phyloP scores from a whole-genome alignment of 2,329 filamentous ascomycete genomes.

The Didymella exigua region DNA sequence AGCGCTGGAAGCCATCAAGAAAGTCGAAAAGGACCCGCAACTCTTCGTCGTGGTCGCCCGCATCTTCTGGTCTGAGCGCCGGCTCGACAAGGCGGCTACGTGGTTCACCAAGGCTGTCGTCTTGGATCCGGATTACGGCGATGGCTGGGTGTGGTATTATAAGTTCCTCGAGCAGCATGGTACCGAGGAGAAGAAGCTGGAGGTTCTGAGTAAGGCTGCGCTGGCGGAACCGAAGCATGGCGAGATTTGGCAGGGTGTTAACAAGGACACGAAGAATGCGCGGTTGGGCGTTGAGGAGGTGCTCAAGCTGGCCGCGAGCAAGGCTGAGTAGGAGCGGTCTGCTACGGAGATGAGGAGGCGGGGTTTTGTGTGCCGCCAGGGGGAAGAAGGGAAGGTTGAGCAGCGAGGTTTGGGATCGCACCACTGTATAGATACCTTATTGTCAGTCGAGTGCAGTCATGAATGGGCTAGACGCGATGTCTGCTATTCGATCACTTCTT shows the following conservation, averaged over 20 bases:
- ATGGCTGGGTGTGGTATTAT: slow-evolving; percentile 98
- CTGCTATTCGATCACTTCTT: background rate
- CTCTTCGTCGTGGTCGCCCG: slow-evolving; percentile 91
- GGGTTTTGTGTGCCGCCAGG: background rate
- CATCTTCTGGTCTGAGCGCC: slow-evolving; percentile 94
- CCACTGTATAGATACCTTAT: background rate
- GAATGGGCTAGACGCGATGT: background rate
- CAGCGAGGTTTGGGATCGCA: background rate
- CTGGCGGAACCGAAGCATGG: slow-evolving; percentile 88
- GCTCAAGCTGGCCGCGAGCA: slow-evolving; percentile 74
- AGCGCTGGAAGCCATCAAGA: slow-evolving; percentile 92
- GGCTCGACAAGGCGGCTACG: slow-evolving; percentile 88
- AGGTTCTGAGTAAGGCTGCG: slow-evolving; percentile 81
- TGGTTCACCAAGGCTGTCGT: slow-evolving; percentile 98
- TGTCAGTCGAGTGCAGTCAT: too few relatives aligned
- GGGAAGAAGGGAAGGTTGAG: background rate
- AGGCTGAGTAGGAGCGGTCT: slow-evolving; percentile 51
- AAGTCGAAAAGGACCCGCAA: slow-evolving; percentile 88
- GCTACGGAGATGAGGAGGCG: background rate
- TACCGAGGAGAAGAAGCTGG: slow-evolving; percentile 87
- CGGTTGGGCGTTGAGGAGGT: slow-evolving; percentile 78
- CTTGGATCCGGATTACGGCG: slow-evolving; percentile 82
- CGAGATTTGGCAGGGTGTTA: slow-evolving; percentile 85
- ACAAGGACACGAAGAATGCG: slow-evolving; percentile 85
- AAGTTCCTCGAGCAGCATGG: slow-evolving; percentile 92